Evolutionary conservation across 2,329 filamentous ascomycete species (phyloP).

Genomic region (Aspergillus spinulosporus): DNA sequence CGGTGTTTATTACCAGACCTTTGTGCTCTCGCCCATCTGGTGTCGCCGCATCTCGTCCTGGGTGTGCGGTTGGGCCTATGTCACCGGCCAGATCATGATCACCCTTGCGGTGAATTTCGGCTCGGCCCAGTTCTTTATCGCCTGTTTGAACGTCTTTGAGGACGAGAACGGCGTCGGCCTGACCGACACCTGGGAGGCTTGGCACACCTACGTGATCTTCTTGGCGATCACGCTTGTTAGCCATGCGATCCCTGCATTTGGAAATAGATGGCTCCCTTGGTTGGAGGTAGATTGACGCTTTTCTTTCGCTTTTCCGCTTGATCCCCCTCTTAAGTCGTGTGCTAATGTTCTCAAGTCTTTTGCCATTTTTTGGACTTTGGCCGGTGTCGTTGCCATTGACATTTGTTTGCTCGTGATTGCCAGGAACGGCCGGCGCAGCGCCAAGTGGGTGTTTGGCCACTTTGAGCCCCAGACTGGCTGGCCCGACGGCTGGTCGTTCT

Average conservation of each 20-base stretch:
- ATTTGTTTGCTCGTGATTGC: slow-evolving; percentile 62
- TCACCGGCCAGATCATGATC: slow-evolving; percentile 77
- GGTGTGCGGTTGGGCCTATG: slow-evolving; percentile 71
- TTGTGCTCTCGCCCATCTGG: slow-evolving; percentile 64
- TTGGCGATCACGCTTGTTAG: slow-evolving; percentile 66
- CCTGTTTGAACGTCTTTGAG: slow-evolving; percentile 57
- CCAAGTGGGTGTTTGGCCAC: slow-evolving; percentile 55
- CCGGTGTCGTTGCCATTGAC: slow-evolving; percentile 67
- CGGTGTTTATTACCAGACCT: slow-evolving; percentile 70
- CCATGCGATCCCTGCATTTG: slow-evolving; percentile 54
- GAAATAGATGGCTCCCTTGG: slow-evolving; percentile 55
- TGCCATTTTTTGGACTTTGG: slow-evolving; percentile 67
- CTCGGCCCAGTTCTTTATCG: slow-evolving; percentile 56
- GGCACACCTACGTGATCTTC: slow-evolving; percentile 69
- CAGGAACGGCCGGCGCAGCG: slow-evolving; percentile 59
- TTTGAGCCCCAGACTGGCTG: slow-evolving; percentile 27
- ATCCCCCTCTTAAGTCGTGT: background rate
- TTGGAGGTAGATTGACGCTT: slow-evolving; percentile 61
- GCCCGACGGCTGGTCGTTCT: slow-evolving; percentile 70
- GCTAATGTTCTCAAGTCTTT: slow-evolving; percentile 59
- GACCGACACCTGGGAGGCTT: slow-evolving; percentile 57
- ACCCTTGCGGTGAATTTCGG: slow-evolving; percentile 74
- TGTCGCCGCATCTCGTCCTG: slow-evolving; percentile 68
- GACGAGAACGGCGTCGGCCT: slow-evolving; percentile 48
- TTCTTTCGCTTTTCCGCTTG: slow-evolving; percentile 1